Evolutionary conservation across 2,329 filamentous ascomycete genomes (phyloP), one percentile per base, ranked within the genome.

Genomic region (Cyphellophora attinorum): DNA sequence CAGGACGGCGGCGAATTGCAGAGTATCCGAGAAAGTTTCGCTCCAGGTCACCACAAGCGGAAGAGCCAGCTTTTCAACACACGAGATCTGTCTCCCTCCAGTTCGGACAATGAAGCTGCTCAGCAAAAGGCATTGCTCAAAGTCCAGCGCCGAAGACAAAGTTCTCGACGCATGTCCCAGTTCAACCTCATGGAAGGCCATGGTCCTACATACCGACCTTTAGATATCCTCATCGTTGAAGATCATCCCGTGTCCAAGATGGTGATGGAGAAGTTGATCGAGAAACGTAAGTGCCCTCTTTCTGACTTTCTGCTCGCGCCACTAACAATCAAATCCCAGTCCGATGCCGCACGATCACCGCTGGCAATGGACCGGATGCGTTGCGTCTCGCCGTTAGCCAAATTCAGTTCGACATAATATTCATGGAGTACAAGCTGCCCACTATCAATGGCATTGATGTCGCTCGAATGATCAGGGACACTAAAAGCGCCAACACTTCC

Each of bases 401-500:
- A 54, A 89, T 98, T 54, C 93, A 96, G 53, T 98, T 96, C 53
- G 91, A 98, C 59, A 85, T 95, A 50, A 95, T 98, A 55, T 91
- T 98, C 68, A 89, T 94, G 59, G 91, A 98, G 60, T 95, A 86
- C 64, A 93, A 89, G 56, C 67, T 98, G 29, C 89, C 91, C 6
- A 85, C 93, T 53, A 86, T 96, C 52, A 96, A 86, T 50, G 91
- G 91, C 15, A 83, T 85, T 10, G 91, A 98, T 55, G 85, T 98
- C 37, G 89, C 91, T 33, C 81, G 91, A 19, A 98, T 98, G 91
- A 86, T 98, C 47, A 79, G 91, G 31, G 89, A 96, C 55, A 95
- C 89, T 1, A 91, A 89, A 63, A 95, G 95, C 56, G 77, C 85
- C 39, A 98, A 98, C 55, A 82, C 84, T 0, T 79, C 91, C 49